Evolutionary conservation across 2,329 filamentous ascomycete species (phyloP).

Genomic region (Calonectria pseudoreteaudii): DNA sequence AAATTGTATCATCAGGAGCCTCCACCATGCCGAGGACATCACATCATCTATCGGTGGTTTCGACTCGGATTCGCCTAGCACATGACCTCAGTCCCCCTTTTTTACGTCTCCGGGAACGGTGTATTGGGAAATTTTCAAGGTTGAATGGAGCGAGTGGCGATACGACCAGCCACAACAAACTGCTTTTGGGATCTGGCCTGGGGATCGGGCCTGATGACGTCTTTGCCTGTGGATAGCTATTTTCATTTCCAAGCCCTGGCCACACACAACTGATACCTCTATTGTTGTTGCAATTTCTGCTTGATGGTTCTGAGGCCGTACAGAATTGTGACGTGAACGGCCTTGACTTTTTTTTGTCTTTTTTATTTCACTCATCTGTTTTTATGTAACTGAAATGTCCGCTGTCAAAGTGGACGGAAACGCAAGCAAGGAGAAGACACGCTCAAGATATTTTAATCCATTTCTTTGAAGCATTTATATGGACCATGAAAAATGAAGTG

Average conservation of each 20-base stretch:
- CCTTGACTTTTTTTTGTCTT: slow-evolving; percentile 27
- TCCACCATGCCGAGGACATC: slow-evolving; percentile 25
- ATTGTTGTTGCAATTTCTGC: slow-evolving; percentile 37
- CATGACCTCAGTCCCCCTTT: slow-evolving; percentile 34
- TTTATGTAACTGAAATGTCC: slow-evolving; percentile 28
- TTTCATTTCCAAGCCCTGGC: slow-evolving; percentile 42
- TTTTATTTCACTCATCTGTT: slow-evolving; percentile 26
- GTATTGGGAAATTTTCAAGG: slow-evolving; percentile 44
- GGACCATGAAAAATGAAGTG: neutral
- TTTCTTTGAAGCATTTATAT: neutral
- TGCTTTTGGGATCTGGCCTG: slow-evolving; percentile 42
- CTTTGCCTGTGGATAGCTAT: slow-evolving; percentile 45
- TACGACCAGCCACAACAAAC: slow-evolving; percentile 46
- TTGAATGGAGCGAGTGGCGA: slow-evolving; percentile 47
- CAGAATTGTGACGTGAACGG: slow-evolving; percentile 37
- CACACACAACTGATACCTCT: slow-evolving; percentile 36
- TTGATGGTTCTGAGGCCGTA: slow-evolving; percentile 37
- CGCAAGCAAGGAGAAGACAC: slow-evolving; percentile 13
- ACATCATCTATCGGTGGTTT: slow-evolving; percentile 38
- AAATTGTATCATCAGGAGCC: slow-evolving; percentile 38
- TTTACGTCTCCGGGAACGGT: slow-evolving; percentile 40
- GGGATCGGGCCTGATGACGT: slow-evolving; percentile 42
- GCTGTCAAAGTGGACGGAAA: slow-evolving; percentile 18
- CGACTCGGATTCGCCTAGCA: slow-evolving; percentile 42
- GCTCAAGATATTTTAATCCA: slow-evolving; percentile 19